Evolutionary conservation across 306 rosid genomes (phyloP).

Genomic region (Luffa acutangula): DNA sequence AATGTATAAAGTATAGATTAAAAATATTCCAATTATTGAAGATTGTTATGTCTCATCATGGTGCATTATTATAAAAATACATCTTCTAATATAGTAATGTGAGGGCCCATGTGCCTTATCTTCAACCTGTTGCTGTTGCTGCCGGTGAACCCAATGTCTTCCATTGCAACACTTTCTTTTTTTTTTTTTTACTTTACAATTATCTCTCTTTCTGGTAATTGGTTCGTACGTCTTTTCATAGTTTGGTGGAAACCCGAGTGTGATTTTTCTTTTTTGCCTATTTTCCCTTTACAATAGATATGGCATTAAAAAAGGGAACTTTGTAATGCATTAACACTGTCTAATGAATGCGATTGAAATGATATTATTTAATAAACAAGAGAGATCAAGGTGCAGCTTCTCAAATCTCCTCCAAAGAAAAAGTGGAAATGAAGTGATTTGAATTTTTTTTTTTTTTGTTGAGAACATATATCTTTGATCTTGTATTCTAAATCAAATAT

Average conservation of each 20-base stretch:
- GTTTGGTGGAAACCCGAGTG: not conserved
- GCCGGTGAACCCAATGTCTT: not conserved
- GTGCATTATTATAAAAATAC: not conserved
- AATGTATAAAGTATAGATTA: not conserved
- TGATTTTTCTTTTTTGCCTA: not conserved
- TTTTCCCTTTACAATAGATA: not conserved
- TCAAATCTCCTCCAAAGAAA: too few relatives aligned
- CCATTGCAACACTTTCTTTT: not conserved
- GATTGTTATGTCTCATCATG: not conserved
- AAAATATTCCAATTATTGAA: not conserved
- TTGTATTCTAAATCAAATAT: too few relatives aligned
- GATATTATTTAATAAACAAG: not conserved
- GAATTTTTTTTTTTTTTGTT: too few relatives aligned
- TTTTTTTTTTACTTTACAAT: not conserved
- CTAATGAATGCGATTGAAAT: not conserved
- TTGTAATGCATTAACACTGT: not conserved
- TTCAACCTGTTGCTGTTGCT: not conserved
- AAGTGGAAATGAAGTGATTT: too few relatives aligned
- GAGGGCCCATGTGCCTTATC: conserved; percentile 10
- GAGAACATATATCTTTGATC: too few relatives aligned
- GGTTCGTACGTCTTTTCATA: not conserved
- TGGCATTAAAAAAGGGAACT: not conserved
- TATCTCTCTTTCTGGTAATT: not conserved
- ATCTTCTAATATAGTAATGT: not conserved
- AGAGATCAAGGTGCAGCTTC: too few relatives aligned